Evolutionary conservation across 2,329 filamentous ascomycete genomes (phyloP).

Genomic region (Myrmaecium sp.): DNA sequence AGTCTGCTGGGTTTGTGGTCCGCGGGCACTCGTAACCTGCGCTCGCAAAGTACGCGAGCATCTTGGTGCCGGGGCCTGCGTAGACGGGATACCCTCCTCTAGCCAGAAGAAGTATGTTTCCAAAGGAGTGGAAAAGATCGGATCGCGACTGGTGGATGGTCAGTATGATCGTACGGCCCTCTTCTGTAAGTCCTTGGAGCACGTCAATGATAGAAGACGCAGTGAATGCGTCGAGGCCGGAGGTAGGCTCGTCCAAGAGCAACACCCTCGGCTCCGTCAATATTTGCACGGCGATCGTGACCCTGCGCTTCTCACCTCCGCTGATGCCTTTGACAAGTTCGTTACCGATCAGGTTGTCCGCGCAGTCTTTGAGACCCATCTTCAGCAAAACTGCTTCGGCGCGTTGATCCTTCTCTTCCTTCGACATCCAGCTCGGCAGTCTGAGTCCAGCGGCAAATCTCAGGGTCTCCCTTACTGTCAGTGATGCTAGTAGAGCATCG

Average conservation of each 20-base stretch:
- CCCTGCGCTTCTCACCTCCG: constrained; percentile 61
- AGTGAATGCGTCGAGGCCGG: constrained; percentile 61
- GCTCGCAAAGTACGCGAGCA: constrained; percentile 46
- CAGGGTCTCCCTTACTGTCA: constrained; percentile 62
- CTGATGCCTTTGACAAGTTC: constrained; percentile 63
- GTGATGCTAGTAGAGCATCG: constrained; percentile 53
- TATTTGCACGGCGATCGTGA: constrained; percentile 63
- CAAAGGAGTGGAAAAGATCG: constrained; percentile 54
- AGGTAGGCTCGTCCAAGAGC: constrained; percentile 60
- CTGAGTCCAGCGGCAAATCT: constrained; percentile 50
- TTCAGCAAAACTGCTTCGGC: constrained; percentile 58
- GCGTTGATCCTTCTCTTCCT: constrained; percentile 45
- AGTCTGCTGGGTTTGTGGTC: constrained; percentile 62
- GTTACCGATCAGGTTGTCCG: constrained; percentile 55
- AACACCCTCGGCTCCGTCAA: constrained; percentile 58
- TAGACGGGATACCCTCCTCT: constrained; percentile 53
- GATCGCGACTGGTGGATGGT: constrained; percentile 65
- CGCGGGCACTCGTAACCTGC: constrained; percentile 48
- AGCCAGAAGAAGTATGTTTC: constrained; percentile 53
- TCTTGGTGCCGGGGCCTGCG: constrained; percentile 42
- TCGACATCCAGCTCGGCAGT: constrained; percentile 53
- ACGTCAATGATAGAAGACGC: constrained; percentile 63
- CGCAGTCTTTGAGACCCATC: constrained; percentile 64
- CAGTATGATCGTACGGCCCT: constrained; percentile 58
- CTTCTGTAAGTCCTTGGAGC: constrained; percentile 49